Base-by-base conservation (phyloP, 371 early-diverging fungal genomes). In the Mortierella sp. region DNA sequence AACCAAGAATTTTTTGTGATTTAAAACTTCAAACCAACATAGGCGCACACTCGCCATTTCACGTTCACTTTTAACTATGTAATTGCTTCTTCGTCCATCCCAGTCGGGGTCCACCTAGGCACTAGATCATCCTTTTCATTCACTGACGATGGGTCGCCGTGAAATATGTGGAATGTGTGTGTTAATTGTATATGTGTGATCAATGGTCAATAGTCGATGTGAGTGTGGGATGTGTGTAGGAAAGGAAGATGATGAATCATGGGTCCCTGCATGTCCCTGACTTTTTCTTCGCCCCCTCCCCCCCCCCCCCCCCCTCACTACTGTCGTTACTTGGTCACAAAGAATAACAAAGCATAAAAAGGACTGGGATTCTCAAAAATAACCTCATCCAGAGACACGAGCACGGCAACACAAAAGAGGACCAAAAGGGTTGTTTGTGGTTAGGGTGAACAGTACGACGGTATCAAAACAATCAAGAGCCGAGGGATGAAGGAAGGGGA, bases 401-500 rank as follows among this genome's bases (percentile, higher is more conserved):
- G 24, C 65, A 39, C 72, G 72, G 72, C 72, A 64, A 50, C 52
- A 71, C 64, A 64, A 71, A 64, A 55, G 61, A 58, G 37, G 61
- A 31, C 61, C n/a, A n/a, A 31, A 58, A 58, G 61, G 37, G 37
- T 34, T 19, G 0, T 9, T 16, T 19, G 9, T 7, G 61, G 61
- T 22, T 16, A 34, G 31, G 37, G 61, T 34, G 61, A 16, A 58
- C 29, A 31, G n/a, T n/a, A n/a, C n/a, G n/a, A 34, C 19, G 19
- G 61, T 58, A 11, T n/a, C n/a, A n/a, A n/a, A n/a, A n/a, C n/a
- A 31, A 55, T 52, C 13, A 26, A 52, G 22, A 1, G 22, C 19
- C 19, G 19, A 22, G 2, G n/a, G 47, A n/a, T 47, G 22, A n/a
- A 6, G 19, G 44, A 16, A 0, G n/a, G 4, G n/a, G n/a, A 48